A percentile compares a stretch with the other conserved stretches of the same genome.
These are phyloP conservation scores for Pneumocystis canis DNA, from an alignment of 1,139 yeast genomes.

Conservation along the genomic window DNA sequence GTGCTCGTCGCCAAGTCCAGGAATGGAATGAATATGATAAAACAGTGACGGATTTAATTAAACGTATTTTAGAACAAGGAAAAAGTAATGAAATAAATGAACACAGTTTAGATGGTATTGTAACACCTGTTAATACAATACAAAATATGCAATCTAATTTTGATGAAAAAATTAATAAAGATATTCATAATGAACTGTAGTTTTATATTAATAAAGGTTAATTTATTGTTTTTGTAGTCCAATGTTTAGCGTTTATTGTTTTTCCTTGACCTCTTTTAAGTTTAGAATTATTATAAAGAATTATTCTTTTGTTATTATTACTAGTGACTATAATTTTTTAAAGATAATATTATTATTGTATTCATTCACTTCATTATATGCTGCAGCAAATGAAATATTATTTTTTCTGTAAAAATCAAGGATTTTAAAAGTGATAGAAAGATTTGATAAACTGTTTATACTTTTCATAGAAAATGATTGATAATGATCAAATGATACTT, in stretches of 20 bases:
- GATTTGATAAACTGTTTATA: not conserved
- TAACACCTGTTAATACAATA: not conserved
- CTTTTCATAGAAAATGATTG: not conserved
- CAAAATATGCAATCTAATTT: not conserved
- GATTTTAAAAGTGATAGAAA: not conserved
- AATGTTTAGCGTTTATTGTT: not conserved
- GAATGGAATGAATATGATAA: conserved; percentile 61
- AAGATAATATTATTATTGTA: not conserved
- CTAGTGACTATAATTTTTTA: not conserved
- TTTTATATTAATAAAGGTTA: not conserved
- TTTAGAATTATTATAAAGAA: not conserved
- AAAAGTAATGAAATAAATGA: not conserved
- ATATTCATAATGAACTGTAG: not conserved
- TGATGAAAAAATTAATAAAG: not conserved
- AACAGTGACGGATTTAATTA: conserved; percentile 28
- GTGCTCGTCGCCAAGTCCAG: conserved; percentile 60
- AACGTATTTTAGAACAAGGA: not conserved
- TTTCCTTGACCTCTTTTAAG: not conserved
- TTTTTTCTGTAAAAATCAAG: not conserved
- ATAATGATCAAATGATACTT: not conserved
- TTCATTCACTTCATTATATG: not conserved
- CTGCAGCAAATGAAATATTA: not conserved
- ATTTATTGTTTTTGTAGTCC: not conserved
- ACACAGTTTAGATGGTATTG: not conserved
- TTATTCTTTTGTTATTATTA: not conserved